Conservation (phyloP, 805 yeast species). For the Nakazawaea laoshanensis region DNA sequence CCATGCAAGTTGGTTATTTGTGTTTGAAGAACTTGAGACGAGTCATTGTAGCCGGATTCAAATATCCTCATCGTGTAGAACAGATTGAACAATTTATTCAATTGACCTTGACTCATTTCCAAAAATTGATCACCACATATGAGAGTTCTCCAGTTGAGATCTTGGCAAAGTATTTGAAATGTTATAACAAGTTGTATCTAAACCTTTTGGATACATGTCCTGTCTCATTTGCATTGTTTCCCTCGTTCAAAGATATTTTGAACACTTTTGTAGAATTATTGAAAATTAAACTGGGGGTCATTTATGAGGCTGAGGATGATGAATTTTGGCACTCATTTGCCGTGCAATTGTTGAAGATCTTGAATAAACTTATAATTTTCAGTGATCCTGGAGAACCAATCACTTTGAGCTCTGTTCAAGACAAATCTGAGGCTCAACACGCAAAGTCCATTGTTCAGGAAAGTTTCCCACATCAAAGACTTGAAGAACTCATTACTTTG, state of each 20-base stretch:
- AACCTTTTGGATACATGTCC: slow-evolving; percentile 54
- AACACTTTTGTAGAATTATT: slow-evolving; percentile 51
- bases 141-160: slow-evolving; percentile 37
- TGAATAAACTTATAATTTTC: slow-evolving; percentile 57
- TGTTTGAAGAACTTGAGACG: slow-evolving; percentile 70
- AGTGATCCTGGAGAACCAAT: slow-evolving; percentile 61
- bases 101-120: slow-evolving; percentile 49
- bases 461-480: slow-evolving; percentile 49
- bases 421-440: slow-evolving; percentile 50
- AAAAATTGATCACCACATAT: slow-evolving; percentile 43
- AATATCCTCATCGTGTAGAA: slow-evolving; percentile 53
- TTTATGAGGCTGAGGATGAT: slow-evolving; percentile 48
- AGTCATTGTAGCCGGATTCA: slow-evolving; percentile 68
- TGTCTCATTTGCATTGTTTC: slow-evolving; percentile 61
- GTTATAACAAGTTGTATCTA: slow-evolving; percentile 68
- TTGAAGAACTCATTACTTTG: slow-evolving; percentile 53
- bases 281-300: slow-evolving; percentile 52
- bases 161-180: slow-evolving; percentile 63
- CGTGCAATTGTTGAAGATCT: slow-evolving; percentile 53
- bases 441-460: slow-evolving; percentile 49
- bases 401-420: slow-evolving; percentile 50
- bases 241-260: slow-evolving; percentile 54
- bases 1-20: slow-evolving; percentile 70
- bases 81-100: slow-evolving; percentile 55
- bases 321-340: slow-evolving; percentile 73